Evolutionary conservation across 306 rosid species (phyloP).

Genomic region (Inga laurina): DNA sequence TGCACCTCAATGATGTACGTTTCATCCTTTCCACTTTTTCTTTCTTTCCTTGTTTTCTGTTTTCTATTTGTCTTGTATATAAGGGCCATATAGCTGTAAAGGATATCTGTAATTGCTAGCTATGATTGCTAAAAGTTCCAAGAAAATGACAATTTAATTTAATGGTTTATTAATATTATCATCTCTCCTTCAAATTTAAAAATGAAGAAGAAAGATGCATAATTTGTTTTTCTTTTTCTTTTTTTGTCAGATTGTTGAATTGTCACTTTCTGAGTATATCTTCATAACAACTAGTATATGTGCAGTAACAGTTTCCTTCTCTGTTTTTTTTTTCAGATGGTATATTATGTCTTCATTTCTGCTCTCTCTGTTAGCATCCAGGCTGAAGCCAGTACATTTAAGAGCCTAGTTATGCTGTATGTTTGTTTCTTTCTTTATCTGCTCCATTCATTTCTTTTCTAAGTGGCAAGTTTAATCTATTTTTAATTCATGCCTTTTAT

Average conservation of each 20-base stretch:
- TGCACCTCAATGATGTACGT: constrained; percentile 41
- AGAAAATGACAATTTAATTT: not conserved
- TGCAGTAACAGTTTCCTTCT: not conserved
- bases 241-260: not conserved
- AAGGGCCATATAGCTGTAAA: no score
- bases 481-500: not conserved
- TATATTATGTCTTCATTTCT: constrained; percentile 37
- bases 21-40: not conserved
- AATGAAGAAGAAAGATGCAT: no score
- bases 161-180: no score
- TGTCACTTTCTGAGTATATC: not conserved
- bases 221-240: not conserved
- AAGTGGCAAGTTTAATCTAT: not conserved
- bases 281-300: not conserved
- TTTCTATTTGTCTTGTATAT: not conserved
- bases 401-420: constrained; percentile 37
- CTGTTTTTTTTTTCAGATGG: constrained; percentile 24
- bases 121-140: no score
- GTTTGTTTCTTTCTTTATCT: constrained; percentile 16
- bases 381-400: constrained; percentile 39
- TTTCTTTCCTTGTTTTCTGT: not conserved
- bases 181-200: no score
- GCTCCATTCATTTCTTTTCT: not conserved
- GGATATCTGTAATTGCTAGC: not conserved
- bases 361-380: constrained; percentile 38